Conservation (phyloP, 2,329 filamentous ascomycete species). For the Exophiala calicioides region DNA sequence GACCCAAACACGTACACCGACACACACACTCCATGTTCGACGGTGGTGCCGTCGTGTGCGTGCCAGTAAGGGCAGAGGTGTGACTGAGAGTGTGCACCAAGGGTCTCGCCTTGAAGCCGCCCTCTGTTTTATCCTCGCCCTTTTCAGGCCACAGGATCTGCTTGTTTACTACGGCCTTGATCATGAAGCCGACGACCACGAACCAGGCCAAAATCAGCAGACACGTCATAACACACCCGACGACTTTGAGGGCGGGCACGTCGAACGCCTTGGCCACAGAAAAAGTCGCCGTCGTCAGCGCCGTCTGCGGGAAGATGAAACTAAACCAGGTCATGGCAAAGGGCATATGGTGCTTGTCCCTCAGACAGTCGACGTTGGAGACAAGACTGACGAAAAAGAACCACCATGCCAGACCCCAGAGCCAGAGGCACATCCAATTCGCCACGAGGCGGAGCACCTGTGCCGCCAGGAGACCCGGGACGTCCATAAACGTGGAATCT, state of each 20-base stretch:
- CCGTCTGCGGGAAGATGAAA: slow-evolving; percentile 80
- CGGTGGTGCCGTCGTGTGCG: no score
- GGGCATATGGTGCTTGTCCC: slow-evolving; percentile 53
- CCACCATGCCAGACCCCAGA: slow-evolving; percentile 81
- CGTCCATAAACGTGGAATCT: slow-evolving; percentile 53
- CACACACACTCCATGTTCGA: no score
- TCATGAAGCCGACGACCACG: slow-evolving; percentile 69
- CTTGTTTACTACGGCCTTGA: slow-evolving; percentile 63
- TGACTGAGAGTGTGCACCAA: neutral
- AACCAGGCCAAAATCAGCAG: slow-evolving; percentile 68
- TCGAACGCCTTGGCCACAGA: slow-evolving; percentile 66
- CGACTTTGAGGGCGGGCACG: slow-evolving; percentile 61
- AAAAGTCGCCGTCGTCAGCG: slow-evolving; percentile 70
- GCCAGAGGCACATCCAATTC: slow-evolving; percentile 71
- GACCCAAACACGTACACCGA: no score
- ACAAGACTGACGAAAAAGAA: slow-evolving; percentile 81
- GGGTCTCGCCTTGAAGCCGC: slow-evolving; percentile 49
- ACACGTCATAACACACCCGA: slow-evolving; percentile 69
- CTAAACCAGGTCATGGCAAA: slow-evolving; percentile 87
- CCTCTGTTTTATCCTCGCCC: slow-evolving; percentile 62
- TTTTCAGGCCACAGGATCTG: slow-evolving; percentile 78
- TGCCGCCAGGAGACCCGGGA: slow-evolving; percentile 53
- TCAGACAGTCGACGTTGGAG: slow-evolving; percentile 37
- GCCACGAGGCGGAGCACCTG: slow-evolving; percentile 57
- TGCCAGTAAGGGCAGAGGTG: no score